Evolutionary conservation across 148 eudicot genomes (phyloP).

Genomic region (Silene latifolia): DNA sequence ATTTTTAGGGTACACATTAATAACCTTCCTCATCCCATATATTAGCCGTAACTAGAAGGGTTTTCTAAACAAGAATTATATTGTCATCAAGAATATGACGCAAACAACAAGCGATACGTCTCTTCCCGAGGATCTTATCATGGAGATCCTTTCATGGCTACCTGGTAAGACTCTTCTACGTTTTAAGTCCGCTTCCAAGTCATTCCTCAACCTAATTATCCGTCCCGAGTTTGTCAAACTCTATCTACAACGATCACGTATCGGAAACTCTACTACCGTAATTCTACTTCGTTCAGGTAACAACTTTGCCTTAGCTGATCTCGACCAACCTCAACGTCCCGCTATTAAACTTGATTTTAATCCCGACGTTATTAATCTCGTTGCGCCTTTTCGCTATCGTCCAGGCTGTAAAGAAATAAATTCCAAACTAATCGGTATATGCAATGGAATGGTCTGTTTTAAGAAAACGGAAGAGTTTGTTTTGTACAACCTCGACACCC

Average conservation of each 20-base stretch:
- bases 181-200: background rate
- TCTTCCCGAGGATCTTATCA: background rate
- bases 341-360: background rate
- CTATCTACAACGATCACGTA: background rate
- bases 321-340: constrained; percentile 5
- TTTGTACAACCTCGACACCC: background rate
- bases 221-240: background rate
- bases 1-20: too few species aligned
- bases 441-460: constrained; percentile 4
- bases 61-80: too few species aligned
- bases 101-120: background rate
- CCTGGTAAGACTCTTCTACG: background rate
- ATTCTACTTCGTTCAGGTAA: background rate
- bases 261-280: background rate
- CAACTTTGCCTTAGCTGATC: background rate
- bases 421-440: background rate
- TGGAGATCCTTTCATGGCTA: background rate
- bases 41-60: too few species aligned
- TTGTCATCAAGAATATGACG: background rate
- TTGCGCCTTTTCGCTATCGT: too few species aligned
- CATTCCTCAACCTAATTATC: background rate
- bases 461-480: background rate
- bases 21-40: too few species aligned
- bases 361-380: background rate
- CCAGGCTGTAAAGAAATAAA: too few species aligned